Percentiles rank a stretch among this genome's conserved stretches.
phyloP scores from a whole-genome alignment of 2,329 filamentous ascomycete species.

The Colletotrichum liriopes region DNA sequence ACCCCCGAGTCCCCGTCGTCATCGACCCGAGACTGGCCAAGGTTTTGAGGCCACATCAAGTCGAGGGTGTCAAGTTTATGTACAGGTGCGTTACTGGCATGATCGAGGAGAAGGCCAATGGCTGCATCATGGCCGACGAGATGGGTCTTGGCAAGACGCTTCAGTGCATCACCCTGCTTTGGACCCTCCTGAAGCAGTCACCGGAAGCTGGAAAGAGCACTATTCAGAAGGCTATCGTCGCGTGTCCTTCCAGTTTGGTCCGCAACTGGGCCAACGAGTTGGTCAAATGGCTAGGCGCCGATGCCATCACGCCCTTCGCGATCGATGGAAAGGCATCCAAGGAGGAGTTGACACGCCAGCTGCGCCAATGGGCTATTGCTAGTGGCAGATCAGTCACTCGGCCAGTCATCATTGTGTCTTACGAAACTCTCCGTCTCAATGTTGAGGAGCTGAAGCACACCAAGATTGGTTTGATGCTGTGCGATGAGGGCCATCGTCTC shows the following conservation, averaged over 20 bases:
- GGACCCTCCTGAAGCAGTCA: conserved; percentile 96
- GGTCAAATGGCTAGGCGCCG: conserved; percentile 94
- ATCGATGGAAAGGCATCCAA: conserved; percentile 98
- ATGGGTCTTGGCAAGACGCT: conserved; percentile 98
- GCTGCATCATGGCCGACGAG: conserved; percentile 99
- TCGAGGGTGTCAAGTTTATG: conserved; percentile 98
- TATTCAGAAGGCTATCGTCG: conserved; percentile 97
- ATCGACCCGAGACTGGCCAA: conserved; percentile 93
- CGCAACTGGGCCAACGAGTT: conserved; percentile 99
- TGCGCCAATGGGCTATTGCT: conserved; percentile 95
- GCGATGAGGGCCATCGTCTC: conserved; percentile 95
- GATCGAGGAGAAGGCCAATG: conserved; percentile 93
- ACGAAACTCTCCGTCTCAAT: conserved; percentile 94
- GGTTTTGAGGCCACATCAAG: conserved; percentile 94
- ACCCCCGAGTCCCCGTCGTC: conserved; percentile 94
- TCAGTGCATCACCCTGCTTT: conserved; percentile 96
- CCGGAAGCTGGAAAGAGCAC: conserved; percentile 94
- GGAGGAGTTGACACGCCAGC: conserved; percentile 89
- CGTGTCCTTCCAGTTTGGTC: conserved; percentile 95
- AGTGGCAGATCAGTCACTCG: conserved; percentile 90
- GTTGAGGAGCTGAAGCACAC: conserved; percentile 91
- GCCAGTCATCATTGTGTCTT: conserved; percentile 97
- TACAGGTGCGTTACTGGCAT: conserved; percentile 96
- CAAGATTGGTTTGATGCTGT: conserved; percentile 92
- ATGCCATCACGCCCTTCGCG: conserved; percentile 92